Conservation (phyloP, 345 rosid genomes). For the Camelina laxa region DNA sequence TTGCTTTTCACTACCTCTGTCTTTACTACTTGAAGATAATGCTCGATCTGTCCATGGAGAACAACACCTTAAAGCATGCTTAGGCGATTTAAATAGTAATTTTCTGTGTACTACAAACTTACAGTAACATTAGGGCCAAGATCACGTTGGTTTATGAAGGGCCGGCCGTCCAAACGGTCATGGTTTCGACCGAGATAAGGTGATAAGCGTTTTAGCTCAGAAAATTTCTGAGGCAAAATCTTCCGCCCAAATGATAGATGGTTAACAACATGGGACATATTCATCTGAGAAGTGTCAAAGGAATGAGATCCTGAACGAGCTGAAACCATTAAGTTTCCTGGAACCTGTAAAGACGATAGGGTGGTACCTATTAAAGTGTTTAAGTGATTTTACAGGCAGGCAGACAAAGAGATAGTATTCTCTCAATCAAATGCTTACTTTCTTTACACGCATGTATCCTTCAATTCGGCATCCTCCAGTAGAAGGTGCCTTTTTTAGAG, state of each 20-base stretch:
- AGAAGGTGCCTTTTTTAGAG: conserved; percentile 72
- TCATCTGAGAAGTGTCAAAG: conserved; percentile 87
- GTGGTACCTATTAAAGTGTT: conserved; percentile 6
- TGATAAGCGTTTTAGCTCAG: conserved; percentile 67
- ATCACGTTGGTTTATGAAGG: conserved; percentile 79
- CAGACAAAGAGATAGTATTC: conserved; percentile 18
- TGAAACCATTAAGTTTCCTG: conserved; percentile 87
- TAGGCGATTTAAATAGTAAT: background rate
- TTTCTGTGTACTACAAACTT: conserved; percentile 46
- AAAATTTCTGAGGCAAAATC: conserved; percentile 60
- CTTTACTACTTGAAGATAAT: conserved; percentile 94
- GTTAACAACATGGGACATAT: conserved; percentile 90
- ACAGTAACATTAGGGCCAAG: conserved; percentile 93
- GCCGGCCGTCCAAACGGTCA: conserved; percentile 74
- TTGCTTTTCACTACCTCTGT: conserved; percentile 71
- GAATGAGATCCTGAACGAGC: conserved; percentile 96
- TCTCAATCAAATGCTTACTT: conserved; percentile 52
- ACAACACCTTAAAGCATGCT: conserved; percentile 15
- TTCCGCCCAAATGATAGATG: conserved; percentile 90
- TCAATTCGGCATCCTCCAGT: conserved; percentile 97
- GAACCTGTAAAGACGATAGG: conserved; percentile 67
- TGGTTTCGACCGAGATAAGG: conserved; percentile 87
- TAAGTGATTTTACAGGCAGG: background rate
- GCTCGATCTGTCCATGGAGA: conserved; percentile 75
- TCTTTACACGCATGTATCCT: conserved; percentile 95